These are phyloP conservation scores for Penicillium crustosum DNA, from an alignment of 2,329 filamentous ascomycete genomes.

Conservation along the genomic window DNA sequence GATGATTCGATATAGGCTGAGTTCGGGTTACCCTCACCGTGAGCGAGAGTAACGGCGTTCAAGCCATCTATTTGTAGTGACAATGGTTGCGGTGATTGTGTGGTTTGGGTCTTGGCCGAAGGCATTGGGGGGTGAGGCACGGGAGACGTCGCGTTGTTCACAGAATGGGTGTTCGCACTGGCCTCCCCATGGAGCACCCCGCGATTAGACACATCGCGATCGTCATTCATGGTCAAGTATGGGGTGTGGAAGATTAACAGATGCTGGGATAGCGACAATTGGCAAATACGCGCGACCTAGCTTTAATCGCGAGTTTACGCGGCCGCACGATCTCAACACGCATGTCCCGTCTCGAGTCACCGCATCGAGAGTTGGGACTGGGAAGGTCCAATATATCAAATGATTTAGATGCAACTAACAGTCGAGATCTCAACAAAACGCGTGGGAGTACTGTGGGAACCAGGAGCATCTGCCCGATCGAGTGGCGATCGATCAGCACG, in stretches of 20 bases:
- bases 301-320: constrained; percentile 20
- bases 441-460: constrained; percentile 10
- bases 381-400: constrained; percentile 22
- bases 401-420: constrained; percentile 13
- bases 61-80: constrained; percentile 23
- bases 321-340: constrained; percentile 22
- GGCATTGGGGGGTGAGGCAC: constrained; percentile 10
- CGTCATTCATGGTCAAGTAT: constrained; percentile 20
- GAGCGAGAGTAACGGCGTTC: constrained; percentile 13
- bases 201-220: constrained; percentile 15
- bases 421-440: constrained; percentile 18
- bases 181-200: constrained; percentile 21
- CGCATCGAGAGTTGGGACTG: constrained; percentile 21
- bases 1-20: constrained; percentile 20
- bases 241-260: not conserved
- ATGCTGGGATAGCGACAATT: not conserved
- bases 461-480: constrained; percentile 22
- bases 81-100: constrained; percentile 20
- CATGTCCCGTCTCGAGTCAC: constrained; percentile 20
- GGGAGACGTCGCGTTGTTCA: constrained; percentile 16
- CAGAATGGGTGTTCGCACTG: constrained; percentile 15
- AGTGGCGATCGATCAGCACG: constrained; percentile 27
- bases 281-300: constrained; percentile 15
- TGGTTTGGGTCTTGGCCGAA: constrained; percentile 14
- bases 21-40: constrained; percentile 10